These are phyloP conservation scores for Boletales sp. DNA, from an alignment of 768 basidiomycete genomes.

Conservation along the genomic window DNA sequence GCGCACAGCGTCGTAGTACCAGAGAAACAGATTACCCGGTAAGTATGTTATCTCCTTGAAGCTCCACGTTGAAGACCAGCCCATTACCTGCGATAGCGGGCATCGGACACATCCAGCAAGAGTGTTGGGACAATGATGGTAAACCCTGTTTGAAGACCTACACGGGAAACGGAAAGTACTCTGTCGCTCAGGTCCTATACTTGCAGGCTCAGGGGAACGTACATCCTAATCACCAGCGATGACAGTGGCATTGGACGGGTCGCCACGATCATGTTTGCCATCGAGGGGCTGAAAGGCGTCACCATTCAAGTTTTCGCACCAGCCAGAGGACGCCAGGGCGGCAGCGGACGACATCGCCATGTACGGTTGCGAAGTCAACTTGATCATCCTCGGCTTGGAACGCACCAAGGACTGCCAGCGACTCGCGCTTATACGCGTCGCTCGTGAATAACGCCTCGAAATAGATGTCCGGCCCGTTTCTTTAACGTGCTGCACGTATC, in stretches of 20 bases:
- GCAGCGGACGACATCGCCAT: slow-evolving; percentile 45
- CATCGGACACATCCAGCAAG: slow-evolving; percentile 40
- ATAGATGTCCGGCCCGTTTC: slow-evolving; percentile 18
- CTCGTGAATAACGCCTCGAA: slow-evolving; percentile 40
- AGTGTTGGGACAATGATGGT: slow-evolving; percentile 49
- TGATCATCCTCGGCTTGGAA: slow-evolving; percentile 43
- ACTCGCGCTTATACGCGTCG: slow-evolving; percentile 37
- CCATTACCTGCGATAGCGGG: slow-evolving; percentile 34
- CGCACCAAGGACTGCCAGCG: slow-evolving; percentile 38
- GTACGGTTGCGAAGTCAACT: slow-evolving; percentile 35
- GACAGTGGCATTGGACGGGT: slow-evolving; percentile 52
- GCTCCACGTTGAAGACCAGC: slow-evolving; percentile 23
- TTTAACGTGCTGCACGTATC: no score
- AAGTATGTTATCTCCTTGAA: no score
- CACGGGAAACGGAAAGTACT: slow-evolving; percentile 47
- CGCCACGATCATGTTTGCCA: slow-evolving; percentile 48
- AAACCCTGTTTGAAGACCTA: slow-evolving; percentile 52
- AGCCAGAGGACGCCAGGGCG: slow-evolving; percentile 50
- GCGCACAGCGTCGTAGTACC: slow-evolving; percentile 16
- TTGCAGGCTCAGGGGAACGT: slow-evolving; percentile 3
- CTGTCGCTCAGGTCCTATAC: not conserved
- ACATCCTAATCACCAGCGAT: slow-evolving; percentile 29
- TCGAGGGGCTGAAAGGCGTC: slow-evolving; percentile 49
- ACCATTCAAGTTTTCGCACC: slow-evolving; percentile 53
- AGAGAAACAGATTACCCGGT: slow-evolving; percentile 28